Conservation (phyloP, 2,329 filamentous ascomycete genomes). For the Ciborinia camelliae region DNA sequence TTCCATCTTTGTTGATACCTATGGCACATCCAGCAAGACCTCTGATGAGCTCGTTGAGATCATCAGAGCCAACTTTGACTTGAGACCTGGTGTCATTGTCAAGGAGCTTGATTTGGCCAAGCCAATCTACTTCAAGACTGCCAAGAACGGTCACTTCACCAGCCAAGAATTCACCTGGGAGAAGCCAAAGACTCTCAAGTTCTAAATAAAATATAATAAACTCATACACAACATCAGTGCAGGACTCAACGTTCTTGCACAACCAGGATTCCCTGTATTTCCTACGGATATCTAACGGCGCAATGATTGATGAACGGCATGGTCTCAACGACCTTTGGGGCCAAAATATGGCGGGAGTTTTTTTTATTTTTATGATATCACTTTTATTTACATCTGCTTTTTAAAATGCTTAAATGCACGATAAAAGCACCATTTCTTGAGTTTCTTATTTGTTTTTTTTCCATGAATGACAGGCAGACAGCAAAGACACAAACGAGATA, state of each 20-base stretch:
- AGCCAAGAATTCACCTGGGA: constrained; percentile 98
- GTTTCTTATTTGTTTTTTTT: constrained; percentile 3
- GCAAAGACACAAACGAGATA: constrained; percentile 28
- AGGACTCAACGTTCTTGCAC: constrained; percentile 38
- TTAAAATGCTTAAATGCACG: not conserved
- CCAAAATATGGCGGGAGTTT: constrained; percentile 28
- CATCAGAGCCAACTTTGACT: constrained; percentile 93
- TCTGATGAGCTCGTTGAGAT: constrained; percentile 94
- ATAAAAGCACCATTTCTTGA: constrained; percentile 10
- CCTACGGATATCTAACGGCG: constrained; percentile 35
- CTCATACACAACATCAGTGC: constrained; percentile 29
- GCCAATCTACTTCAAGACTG: constrained; percentile 97
- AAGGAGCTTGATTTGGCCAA: constrained; percentile 92
- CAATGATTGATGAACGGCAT: constrained; percentile 37
- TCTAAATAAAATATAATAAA: constrained; percentile 54
- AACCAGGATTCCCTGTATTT: constrained; percentile 29
- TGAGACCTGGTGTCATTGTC: constrained; percentile 97
- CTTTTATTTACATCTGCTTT: constrained; percentile 26
- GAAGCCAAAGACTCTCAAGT: constrained; percentile 91
- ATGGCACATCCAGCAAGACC: constrained; percentile 86
- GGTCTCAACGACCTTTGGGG: constrained; percentile 39
- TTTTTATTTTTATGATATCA: constrained; percentile 24
- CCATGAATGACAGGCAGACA: not conserved
- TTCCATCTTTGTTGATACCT: constrained; percentile 95
- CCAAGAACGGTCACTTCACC: constrained; percentile 99